Conservation (phyloP, 2,329 filamentous ascomycete species). For the Diaporthe humulicola region DNA sequence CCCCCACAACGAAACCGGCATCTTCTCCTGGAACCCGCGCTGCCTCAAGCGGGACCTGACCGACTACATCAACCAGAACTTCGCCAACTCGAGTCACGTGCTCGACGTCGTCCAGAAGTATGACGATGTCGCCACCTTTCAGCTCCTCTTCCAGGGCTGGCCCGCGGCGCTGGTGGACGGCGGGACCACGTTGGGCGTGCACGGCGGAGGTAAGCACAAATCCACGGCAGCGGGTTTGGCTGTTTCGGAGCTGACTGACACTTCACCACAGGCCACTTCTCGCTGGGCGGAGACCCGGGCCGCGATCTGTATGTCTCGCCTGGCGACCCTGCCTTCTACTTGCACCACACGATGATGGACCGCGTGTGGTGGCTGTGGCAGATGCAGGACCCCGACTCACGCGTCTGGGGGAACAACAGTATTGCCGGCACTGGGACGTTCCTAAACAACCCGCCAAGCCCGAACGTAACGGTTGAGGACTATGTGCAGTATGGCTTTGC, state of each 20-base stretch:
- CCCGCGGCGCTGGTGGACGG: background rate
- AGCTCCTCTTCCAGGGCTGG: slow-evolving; percentile 50
- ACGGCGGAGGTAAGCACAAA: background rate
- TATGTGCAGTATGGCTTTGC: slow-evolving; percentile 23
- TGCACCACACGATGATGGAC: slow-evolving; percentile 34
- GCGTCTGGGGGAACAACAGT: slow-evolving; percentile 45
- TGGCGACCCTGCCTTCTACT: background rate
- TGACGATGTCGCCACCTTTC: slow-evolving; percentile 47
- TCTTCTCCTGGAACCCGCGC: slow-evolving; percentile 54
- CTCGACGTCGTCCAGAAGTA: slow-evolving; percentile 2
- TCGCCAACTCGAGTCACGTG: slow-evolving; percentile 9
- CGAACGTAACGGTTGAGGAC: slow-evolving; percentile 40
- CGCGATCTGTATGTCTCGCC: slow-evolving; percentile 7
- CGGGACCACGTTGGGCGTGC: slow-evolving; percentile 1
- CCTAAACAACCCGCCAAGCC: slow-evolving; percentile 42
- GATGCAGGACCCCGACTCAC: slow-evolving; percentile 50
- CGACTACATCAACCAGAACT: slow-evolving; percentile 29
- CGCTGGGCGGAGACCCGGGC: background rate
- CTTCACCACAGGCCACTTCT: background rate
- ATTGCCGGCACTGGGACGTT: slow-evolving; percentile 19
- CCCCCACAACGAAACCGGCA: slow-evolving; percentile 42
- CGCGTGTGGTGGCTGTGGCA: slow-evolving; percentile 54
- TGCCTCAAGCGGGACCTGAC: slow-evolving; percentile 54
- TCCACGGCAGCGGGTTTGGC: no score
- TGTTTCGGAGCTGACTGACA: background rate